Base-by-base conservation (phyloP, 345 rosid species). In the Erysimum cheiranthoides region DNA sequence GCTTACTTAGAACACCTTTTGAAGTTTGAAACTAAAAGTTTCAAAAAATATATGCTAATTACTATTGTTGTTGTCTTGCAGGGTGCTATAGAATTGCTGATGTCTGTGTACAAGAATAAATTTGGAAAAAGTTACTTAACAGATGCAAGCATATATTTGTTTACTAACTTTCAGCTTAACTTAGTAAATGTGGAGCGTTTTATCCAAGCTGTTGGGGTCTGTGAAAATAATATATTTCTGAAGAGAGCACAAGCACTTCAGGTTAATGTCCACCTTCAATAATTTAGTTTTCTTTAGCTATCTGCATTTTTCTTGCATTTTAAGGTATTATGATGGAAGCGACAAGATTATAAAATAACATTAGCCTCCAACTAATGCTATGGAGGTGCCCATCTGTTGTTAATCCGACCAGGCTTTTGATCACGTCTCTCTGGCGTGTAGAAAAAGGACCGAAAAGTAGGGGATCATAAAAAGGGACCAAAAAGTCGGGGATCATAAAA, bases 81-180 rank as follows among this genome's bases (percentile, higher is more conserved):
- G 98, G 98, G 97, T 82, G 98, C 98, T 56, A 88, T 93, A 73
- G 87, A 91, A 80, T 82, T 93, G 85, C 73, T 93, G 70, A 74
- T 89, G 79, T 84, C 94, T 36, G 92, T 89, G 30, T 93, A 93
- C 84, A 91, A 21, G n/a, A n/a, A n/a, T n/a, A n/a, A n/a, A n/a
- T n/a, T n/a, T n/a, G n/a, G n/a, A n/a, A n/a, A n/a, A n/a, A n/a
- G 25, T 21, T 21, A 21, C 25, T 21, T 21, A 21, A 21, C 25
- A 21, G 25, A 21, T 21, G 25, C 25, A 21, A 21, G 25, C 25
- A 21, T n/a, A n/a, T n/a, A n/a, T 21, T 21, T 21, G 25, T 21
- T 21, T 21, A 21, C 25, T 21, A 21, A 21, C 25, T 21, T 21
- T 21, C 25, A 21, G 25, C 25, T 21, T 21, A 21, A 21, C 25